Evolutionary conservation across 768 basidiomycete genomes (phyloP).

Genomic region (Tricholomella constricta): DNA sequence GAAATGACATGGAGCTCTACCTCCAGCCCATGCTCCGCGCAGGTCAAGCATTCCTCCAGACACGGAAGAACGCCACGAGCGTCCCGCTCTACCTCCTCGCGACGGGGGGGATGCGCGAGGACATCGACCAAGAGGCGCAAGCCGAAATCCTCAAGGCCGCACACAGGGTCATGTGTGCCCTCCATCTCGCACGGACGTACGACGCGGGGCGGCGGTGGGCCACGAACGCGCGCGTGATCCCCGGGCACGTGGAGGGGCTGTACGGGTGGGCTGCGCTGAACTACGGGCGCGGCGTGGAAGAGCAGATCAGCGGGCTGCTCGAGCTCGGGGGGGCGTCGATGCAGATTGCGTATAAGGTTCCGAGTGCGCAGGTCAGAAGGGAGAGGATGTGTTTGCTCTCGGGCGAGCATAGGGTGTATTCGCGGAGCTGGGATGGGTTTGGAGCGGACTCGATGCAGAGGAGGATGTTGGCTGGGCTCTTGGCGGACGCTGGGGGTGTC

Average conservation of each 20-base stretch:
- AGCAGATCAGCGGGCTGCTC: slow-evolving; percentile 10
- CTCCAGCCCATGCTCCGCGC: no score
- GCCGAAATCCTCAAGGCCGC: slow-evolving; percentile 3
- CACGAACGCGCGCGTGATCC: slow-evolving; percentile 9
- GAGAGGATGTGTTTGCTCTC: slow-evolving; percentile 12
- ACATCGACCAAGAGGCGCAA: neutral
- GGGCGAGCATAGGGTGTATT: slow-evolving; percentile 1
- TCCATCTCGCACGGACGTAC: neutral
- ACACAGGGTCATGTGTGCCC: neutral
- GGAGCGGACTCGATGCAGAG: neutral
- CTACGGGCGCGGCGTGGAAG: slow-evolving; percentile 7
- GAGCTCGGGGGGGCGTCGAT: slow-evolving; percentile 16
- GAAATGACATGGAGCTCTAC: neutral
- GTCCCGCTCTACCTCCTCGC: slow-evolving; percentile 15
- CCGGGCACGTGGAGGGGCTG: slow-evolving; percentile 12
- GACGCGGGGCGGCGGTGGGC: slow-evolving; percentile 3
- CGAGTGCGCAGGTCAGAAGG: neutral
- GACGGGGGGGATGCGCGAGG: slow-evolving; percentile 15
- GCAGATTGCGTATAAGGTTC: slow-evolving; percentile 14
- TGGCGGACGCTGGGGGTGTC: neutral
- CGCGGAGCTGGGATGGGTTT: neutral
- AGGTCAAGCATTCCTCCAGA: no score
- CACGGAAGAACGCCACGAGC: neutral
- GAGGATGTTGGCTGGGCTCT: neutral
- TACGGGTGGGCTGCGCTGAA: slow-evolving; percentile 16